Evolutionary conservation across 768 basidiomycete genomes (phyloP), one percentile per base, ranked within the genome.

Genomic region (Boletus huronensis): DNA sequence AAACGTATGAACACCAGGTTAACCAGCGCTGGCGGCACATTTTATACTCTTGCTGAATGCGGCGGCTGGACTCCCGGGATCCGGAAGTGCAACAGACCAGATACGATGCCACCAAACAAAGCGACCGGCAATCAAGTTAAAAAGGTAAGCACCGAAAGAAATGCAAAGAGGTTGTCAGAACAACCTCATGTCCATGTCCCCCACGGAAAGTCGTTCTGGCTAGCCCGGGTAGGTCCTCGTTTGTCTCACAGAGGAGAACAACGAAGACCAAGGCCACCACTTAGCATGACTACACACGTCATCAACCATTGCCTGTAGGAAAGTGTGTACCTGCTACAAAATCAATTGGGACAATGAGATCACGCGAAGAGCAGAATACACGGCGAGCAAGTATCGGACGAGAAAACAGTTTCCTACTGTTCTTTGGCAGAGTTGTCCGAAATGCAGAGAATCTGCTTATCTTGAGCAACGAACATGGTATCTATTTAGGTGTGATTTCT

Each of bases 1-100:
- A 50, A 41, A 48, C 23, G 34, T 23, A 25, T 40, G 39, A 25
- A 47, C 32, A 14, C 10, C 10, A 43, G 32, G 36, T 38, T 26
- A 41, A 40, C 25, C 25, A 32, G 45, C 23, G 23, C n/a, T n/a
- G n/a, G n/a, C 44, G 53, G 43, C 49, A 46, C 47, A 35, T 45
- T 38, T 57, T 58, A 66, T 59, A 57, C 44, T 29, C 44, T 34
- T 42, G 45, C 50, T 44, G 40, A 28, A 38, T 40, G 21, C 26
- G 13, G 31, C 17, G 11, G 17, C 43, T 44, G 36, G 36, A n/a
- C 48, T 36, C 35, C 5, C 40, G 31, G 50, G 50, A 42, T 60
- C 61, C 53, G 64, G 50, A 55, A 52, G n/a, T 31, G 36, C 48
- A 28, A 48, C n/a, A 38, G 23, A n/a, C n/a, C 34, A n/a, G 41